Evolutionary conservation across 2,329 filamentous ascomycete species (phyloP).

Genomic region (Fusarium bulbicola): DNA sequence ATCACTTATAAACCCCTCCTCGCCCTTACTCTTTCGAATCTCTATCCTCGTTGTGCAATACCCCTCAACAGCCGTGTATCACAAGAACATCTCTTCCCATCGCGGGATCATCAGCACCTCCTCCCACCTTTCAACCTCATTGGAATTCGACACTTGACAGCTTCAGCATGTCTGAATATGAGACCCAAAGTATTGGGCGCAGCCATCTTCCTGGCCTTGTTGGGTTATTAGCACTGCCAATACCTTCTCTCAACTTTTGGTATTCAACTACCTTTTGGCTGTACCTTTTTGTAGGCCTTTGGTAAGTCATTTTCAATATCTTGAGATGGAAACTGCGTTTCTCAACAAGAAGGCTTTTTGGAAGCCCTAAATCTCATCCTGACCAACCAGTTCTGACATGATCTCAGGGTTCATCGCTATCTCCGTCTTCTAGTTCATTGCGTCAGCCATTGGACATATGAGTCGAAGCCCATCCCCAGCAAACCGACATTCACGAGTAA

Average conservation of each 20-base stretch:
- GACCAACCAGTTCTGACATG: slow-evolving; percentile 27
- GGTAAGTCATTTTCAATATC: slow-evolving; percentile 51
- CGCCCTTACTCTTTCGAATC: slow-evolving; percentile 22
- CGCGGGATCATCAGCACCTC: slow-evolving; percentile 35
- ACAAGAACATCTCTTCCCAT: slow-evolving; percentile 9
- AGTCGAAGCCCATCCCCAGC: slow-evolving; percentile 81
- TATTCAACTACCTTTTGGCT: slow-evolving; percentile 59
- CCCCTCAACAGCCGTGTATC: slow-evolving; percentile 21
- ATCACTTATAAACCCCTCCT: slow-evolving; percentile 16
- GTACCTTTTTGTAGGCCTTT: slow-evolving; percentile 54
- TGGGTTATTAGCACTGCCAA: slow-evolving; percentile 24
- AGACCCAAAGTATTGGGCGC: slow-evolving; percentile 22
- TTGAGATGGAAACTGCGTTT: not conserved
- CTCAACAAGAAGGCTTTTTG: not conserved
- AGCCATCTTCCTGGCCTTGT: slow-evolving; percentile 26
- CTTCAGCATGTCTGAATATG: slow-evolving; percentile 36
- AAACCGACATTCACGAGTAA: slow-evolving; percentile 81
- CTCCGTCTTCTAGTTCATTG: slow-evolving; percentile 85
- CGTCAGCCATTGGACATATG: slow-evolving; percentile 86
- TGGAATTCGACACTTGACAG: slow-evolving; percentile 27
- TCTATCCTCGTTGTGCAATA: slow-evolving; percentile 11
- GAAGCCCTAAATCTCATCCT: not conserved
- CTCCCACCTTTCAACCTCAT: slow-evolving; percentile 11
- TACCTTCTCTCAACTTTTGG: slow-evolving; percentile 48
- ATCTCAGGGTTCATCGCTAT: slow-evolving; percentile 82